Base-by-base conservation (phyloP, 352 stramenopile genomes). In the Pythium guiyangense region DNA sequence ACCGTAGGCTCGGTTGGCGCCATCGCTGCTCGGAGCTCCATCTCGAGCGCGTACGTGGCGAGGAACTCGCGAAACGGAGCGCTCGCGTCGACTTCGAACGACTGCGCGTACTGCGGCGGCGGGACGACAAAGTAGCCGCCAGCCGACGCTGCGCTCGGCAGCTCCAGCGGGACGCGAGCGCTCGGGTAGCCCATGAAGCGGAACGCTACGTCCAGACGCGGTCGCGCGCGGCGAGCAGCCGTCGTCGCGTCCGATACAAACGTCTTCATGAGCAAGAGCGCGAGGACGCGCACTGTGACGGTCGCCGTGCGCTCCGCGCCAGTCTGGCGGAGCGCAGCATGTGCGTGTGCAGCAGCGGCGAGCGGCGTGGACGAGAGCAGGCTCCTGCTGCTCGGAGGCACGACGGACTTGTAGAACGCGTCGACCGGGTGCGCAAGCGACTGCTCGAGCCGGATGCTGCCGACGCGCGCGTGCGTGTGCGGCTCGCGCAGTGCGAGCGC, bases 161-260 rank as follows among this genome's bases (percentile, higher is more conserved):
- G 4, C 9, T 22, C 6, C 12, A 60, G 0, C 2, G 29, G n/a
- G 11, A 63, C 50, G 4, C 20, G 37, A 6, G 47, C 56, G 9
- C 5, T 17, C 37, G 60, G 50, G 45, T 63, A 67, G 4, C 60
- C 60, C 22, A 67, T 29, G 40, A 67, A 67, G 26, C 44, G 60
- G 25, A 60, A 67, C 17, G 55, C 45, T 14, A 67, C 39, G 20
- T 45, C 31, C 20, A 64, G 34, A 12, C 46, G 10, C 6, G 15
- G 14, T 11, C n/a, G 17, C 4, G 12, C 22, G 6, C 20, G 8
- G 17, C 26, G 48, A 10, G 18, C 17, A 18, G 27, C 22, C 35
- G n/a, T 17, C 46, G 50, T 40, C 10, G 46, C 20, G 12, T 60
- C 39, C 0, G 52, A 49, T 12, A 67, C 35, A 12, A 67, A 67